Evolutionary conservation across 208 protist genomes (phyloP).

Genomic region (Herpetomonas samuelpessoai): DNA sequence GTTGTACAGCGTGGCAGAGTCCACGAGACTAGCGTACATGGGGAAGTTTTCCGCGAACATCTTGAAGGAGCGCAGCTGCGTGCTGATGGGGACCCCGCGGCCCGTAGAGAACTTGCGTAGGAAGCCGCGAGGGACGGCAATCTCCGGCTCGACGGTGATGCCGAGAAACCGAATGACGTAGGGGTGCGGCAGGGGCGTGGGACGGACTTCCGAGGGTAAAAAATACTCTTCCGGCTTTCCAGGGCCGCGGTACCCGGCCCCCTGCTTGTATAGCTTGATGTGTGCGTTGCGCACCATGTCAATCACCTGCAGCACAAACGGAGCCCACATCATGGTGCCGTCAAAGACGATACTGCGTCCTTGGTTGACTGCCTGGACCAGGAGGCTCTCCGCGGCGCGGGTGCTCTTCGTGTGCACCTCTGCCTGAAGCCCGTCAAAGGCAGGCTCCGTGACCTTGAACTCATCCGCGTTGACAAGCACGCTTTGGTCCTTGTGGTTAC

Average conservation of each 20-base stretch:
- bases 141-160: slow-evolving; percentile 85
- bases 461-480: slow-evolving; percentile 84
- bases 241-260: slow-evolving; percentile 51
- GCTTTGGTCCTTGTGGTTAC: slow-evolving; percentile 62
- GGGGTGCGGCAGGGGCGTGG: slow-evolving; percentile 32
- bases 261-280: slow-evolving; percentile 55
- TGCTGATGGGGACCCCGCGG: slow-evolving; percentile 70
- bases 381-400: slow-evolving; percentile 65
- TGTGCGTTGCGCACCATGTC: slow-evolving; percentile 82
- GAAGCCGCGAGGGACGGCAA: slow-evolving; percentile 83
- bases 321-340: slow-evolving; percentile 90
- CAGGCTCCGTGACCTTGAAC: slow-evolving; percentile 59
- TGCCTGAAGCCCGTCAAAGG: slow-evolving; percentile 16
- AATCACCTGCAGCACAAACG: slow-evolving; percentile 79
- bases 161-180: slow-evolving; percentile 79
- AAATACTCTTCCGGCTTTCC: slow-evolving; percentile 72
- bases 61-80: slow-evolving; percentile 83
- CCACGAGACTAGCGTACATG: slow-evolving; percentile 53
- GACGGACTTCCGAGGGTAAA: slow-evolving; percentile 23
- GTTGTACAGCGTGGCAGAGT: slow-evolving; percentile 75
- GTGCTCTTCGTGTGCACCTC: slow-evolving; percentile 68
- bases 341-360: slow-evolving; percentile 84
- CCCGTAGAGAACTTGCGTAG: slow-evolving; percentile 81
- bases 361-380: slow-evolving; percentile 80
- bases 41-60: slow-evolving; percentile 84